phyloP scores from a whole-genome alignment of 257 asterid species.

The Coffea eugenioides region DNA sequence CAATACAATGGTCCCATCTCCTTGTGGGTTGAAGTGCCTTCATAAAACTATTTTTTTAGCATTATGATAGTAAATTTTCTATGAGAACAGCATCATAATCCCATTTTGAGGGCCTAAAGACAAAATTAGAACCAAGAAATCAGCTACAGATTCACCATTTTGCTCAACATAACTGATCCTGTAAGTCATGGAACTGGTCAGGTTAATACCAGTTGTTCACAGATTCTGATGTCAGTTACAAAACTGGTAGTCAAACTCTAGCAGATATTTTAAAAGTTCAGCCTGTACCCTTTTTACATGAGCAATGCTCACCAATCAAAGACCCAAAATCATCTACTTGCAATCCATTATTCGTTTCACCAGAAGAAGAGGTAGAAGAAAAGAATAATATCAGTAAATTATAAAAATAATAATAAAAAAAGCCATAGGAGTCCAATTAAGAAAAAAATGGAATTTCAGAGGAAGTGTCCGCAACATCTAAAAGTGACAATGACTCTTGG shows the following conservation, averaged over 20 bases:
- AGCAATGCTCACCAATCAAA: background rate
- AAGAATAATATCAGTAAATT: background rate
- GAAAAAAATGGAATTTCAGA: background rate
- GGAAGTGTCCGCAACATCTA: background rate
- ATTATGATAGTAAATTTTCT: background rate
- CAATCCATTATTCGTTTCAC: background rate
- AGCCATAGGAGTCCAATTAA: background rate
- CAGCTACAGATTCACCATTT: background rate
- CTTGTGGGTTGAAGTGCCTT: background rate
- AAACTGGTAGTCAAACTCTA: background rate
- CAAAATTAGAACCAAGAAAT: background rate
- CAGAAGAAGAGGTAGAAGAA: background rate
- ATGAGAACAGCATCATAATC: background rate
- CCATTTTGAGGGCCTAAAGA: background rate
- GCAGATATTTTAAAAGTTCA: background rate
- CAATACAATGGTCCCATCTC: background rate
- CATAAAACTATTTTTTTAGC: background rate
- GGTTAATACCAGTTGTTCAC: background rate
- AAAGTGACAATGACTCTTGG: background rate
- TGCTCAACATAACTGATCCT: no score
- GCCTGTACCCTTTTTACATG: background rate
- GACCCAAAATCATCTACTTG: background rate
- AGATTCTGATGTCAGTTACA: background rate
- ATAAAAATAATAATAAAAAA: background rate
- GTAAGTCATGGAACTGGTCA: background rate